Conservation (phyloP, 768 basidiomycete species). For the Lactifluus pinguis region DNA sequence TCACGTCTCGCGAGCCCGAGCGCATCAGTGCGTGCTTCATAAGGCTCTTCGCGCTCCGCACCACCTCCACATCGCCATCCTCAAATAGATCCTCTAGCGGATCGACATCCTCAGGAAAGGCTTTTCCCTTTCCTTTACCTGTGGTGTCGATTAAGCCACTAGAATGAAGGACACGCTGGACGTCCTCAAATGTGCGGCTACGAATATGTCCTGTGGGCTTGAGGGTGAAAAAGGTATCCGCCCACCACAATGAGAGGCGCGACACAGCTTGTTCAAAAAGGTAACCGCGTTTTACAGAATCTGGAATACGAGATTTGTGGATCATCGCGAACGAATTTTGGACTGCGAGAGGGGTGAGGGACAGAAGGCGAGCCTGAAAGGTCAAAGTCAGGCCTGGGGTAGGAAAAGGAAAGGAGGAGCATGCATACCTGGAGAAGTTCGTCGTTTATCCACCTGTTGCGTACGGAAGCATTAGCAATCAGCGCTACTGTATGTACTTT, state of each 20-base stretch:
- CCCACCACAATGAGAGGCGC: slow-evolving; percentile 82
- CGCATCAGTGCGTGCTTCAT: slow-evolving; percentile 88
- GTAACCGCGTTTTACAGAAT: slow-evolving; percentile 70
- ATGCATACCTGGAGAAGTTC: slow-evolving; percentile 65
- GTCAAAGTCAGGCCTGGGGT: slow-evolving; percentile 8
- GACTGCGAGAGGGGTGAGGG: slow-evolving; percentile 69
- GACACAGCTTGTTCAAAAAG: slow-evolving; percentile 78
- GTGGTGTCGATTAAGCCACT: slow-evolving; percentile 10
- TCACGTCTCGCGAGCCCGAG: slow-evolving; percentile 74
- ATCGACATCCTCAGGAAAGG: slow-evolving; percentile 4
- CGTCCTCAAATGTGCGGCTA: slow-evolving; percentile 69
- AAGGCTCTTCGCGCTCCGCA: slow-evolving; percentile 73
- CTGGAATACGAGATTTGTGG: slow-evolving; percentile 72
- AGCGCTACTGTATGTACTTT: slow-evolving; percentile 84
- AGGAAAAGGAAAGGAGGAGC: not conserved
- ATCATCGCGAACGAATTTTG: slow-evolving; percentile 78
- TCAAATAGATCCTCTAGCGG: slow-evolving; percentile 35
- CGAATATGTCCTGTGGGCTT: slow-evolving; percentile 57
- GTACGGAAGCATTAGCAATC: slow-evolving; percentile 58
- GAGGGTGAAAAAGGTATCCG: slow-evolving; percentile 57
- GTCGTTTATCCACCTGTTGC: slow-evolving; percentile 85
- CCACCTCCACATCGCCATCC: slow-evolving; percentile 46
- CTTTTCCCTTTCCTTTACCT: slow-evolving; percentile 16
- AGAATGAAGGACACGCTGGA: slow-evolving; percentile 32
- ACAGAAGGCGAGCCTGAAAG: slow-evolving; percentile 79